Evolutionary conservation across 768 basidiomycete species (phyloP).

Genomic region (Auriculariales sp.): DNA sequence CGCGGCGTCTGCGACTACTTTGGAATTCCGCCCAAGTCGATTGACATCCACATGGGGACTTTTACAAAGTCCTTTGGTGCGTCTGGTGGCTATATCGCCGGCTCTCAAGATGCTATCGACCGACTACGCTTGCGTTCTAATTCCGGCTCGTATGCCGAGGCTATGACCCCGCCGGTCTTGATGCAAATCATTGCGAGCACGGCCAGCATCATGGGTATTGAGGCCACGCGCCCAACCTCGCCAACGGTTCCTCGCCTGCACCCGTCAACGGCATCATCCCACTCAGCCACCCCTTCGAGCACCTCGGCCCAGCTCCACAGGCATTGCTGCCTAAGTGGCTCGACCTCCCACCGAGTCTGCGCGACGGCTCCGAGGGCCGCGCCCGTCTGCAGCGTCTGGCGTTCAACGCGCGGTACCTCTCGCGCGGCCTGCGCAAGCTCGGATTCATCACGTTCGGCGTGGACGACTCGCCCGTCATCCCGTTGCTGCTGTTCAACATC

Average conservation of each 20-base stretch:
- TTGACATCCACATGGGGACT: slow-evolving; percentile 97
- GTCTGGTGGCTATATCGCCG: slow-evolving; percentile 89
- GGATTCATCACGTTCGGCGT: slow-evolving; percentile 96
- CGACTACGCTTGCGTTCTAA: slow-evolving; percentile 69
- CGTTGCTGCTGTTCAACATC: slow-evolving; percentile 80
- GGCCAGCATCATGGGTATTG: slow-evolving; percentile 91
- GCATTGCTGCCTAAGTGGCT: slow-evolving; percentile 65
- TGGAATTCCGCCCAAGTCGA: slow-evolving; percentile 55
- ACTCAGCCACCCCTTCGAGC: slow-evolving; percentile 15
- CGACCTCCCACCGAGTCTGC: slow-evolving; percentile 50
- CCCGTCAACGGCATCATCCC: slow-evolving; percentile 16
- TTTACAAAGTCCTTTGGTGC: slow-evolving; percentile 94
- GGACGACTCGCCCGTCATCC: slow-evolving; percentile 84
- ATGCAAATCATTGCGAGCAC: slow-evolving; percentile 85
- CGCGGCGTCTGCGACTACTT: slow-evolving; percentile 96
- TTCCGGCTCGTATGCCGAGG: slow-evolving; percentile 74
- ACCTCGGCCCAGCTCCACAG: slow-evolving; percentile 59
- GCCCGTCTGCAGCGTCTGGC: slow-evolving; percentile 76
- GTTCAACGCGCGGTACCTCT: slow-evolving; percentile 91
- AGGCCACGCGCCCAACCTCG: slow-evolving; percentile 22
- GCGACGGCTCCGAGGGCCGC: slow-evolving; percentile 74
- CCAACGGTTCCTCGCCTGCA: slow-evolving; percentile 17
- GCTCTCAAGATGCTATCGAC: slow-evolving; percentile 66
- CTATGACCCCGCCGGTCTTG: slow-evolving; percentile 81
- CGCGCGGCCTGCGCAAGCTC: slow-evolving; percentile 69